Evolutionary conservation across 2,329 filamentous ascomycete genomes (phyloP).

Genomic region (Chalaropsis ovoidea): DNA sequence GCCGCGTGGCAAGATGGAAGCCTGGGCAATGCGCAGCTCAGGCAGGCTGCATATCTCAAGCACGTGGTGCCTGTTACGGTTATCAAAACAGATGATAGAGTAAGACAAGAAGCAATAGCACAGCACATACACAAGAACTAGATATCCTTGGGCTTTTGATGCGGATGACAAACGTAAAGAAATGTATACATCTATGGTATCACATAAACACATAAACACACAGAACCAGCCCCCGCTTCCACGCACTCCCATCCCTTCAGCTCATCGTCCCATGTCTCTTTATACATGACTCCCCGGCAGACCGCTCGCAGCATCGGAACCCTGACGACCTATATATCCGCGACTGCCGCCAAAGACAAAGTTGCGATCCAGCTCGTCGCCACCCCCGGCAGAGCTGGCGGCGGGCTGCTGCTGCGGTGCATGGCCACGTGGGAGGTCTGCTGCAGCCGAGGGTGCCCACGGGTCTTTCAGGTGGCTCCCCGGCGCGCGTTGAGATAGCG

Average conservation of each 20-base stretch:
- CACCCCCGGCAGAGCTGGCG: not conserved
- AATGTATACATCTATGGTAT: too few species aligned
- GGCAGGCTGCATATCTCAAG: too few species aligned
- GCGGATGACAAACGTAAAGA: too few species aligned
- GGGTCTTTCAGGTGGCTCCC: not conserved
- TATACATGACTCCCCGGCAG: not conserved
- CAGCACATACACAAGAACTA: too few species aligned
- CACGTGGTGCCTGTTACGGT: too few species aligned
- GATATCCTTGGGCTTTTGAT: too few species aligned
- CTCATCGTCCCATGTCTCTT: not conserved
- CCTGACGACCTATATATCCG: not conserved
- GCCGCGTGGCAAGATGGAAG: not conserved
- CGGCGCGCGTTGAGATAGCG: not conserved
- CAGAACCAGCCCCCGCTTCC: too few species aligned
- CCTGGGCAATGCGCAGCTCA: too few species aligned
- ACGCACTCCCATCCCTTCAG: not conserved
- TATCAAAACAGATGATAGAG: too few species aligned
- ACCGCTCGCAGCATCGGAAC: not conserved
- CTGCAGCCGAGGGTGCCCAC: not conserved
- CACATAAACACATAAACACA: too few species aligned
- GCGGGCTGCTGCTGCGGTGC: not conserved
- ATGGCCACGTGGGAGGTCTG: too few species aligned
- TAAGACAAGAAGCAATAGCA: too few species aligned
- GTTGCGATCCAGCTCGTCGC: not conserved
- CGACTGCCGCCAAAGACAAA: slow-evolving; percentile 4